Percentiles rank a stretch among this genome's conserved stretches.
phyloP scores from a whole-genome alignment of 2,329 filamentous ascomycete species.

The Davidsoniella neocaledoniae region DNA sequence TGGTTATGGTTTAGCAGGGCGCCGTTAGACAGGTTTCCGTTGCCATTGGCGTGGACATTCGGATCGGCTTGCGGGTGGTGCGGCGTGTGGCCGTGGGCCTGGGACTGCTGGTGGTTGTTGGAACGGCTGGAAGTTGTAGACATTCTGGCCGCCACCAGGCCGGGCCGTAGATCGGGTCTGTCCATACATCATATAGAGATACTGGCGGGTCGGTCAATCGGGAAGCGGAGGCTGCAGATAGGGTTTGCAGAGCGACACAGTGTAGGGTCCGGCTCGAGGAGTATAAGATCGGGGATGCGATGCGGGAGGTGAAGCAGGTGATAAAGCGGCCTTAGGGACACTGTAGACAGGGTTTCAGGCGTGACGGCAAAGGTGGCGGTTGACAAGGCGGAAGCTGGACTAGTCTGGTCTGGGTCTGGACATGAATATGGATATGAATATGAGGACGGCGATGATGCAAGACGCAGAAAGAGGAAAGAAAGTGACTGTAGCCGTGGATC shows the following conservation, averaged over 20 bases:
- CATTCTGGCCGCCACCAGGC: slow-evolving; percentile 7
- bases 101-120: slow-evolving; percentile 45
- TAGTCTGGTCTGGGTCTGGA: not conserved
- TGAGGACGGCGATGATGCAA: not conserved
- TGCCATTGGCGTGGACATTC: slow-evolving; percentile 35
- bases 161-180: slow-evolving; percentile 7
- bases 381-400: not conserved
- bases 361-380: not conserved
- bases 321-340: not conserved
- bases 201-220: too few relatives aligned
- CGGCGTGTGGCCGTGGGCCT: slow-evolving; percentile 38
- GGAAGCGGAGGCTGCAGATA: too few relatives aligned
- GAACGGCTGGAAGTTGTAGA: slow-evolving; percentile 41
- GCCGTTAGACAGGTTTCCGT: slow-evolving; percentile 28
- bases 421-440: not conserved
- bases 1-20: slow-evolving; percentile 21
- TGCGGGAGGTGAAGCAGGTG: not conserved
- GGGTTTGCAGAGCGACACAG: too few relatives aligned
- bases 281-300: too few relatives aligned
- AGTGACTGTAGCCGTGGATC: not conserved
- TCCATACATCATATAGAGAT: slow-evolving; percentile 2
- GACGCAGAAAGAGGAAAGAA: not conserved
- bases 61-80: slow-evolving; percentile 43
- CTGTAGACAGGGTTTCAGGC: not conserved
- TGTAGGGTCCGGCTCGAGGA: too few relatives aligned